phyloP scores from a whole-genome alignment of 176 grass and related monocot genomes.

The Poa pratensis region DNA sequence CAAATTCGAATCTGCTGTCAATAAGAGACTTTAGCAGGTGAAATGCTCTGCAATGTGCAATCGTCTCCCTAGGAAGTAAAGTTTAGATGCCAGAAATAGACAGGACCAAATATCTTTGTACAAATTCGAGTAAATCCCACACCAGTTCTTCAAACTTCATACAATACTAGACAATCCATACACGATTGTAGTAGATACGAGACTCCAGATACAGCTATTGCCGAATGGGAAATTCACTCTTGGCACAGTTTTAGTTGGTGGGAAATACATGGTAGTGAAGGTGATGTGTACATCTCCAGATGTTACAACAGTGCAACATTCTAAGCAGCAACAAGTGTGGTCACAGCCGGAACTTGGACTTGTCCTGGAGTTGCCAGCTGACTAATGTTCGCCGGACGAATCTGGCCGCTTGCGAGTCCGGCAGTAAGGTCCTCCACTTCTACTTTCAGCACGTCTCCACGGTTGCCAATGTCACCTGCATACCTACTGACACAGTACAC shows the following conservation, averaged over 20 bases:
- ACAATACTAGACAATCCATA: constrained; percentile 23
- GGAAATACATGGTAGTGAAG: constrained; percentile 4
- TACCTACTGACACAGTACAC: constrained; percentile 64
- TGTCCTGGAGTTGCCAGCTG: constrained; percentile 39
- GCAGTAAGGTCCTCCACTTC: constrained; percentile 57
- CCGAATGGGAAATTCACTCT: constrained; percentile 29
- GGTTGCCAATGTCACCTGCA: constrained; percentile 59
- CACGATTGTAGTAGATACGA: background rate
- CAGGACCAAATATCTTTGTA: background rate
- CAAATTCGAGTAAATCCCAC: background rate
- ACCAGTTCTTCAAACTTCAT: background rate
- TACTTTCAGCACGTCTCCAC: constrained; percentile 57
- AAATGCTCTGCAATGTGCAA: background rate
- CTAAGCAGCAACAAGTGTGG: constrained; percentile 35
- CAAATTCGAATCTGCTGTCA: no score
- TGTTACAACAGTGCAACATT: constrained; percentile 13
- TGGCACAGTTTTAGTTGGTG: constrained; percentile 17
- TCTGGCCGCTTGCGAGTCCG: constrained; percentile 42
- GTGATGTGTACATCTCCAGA: constrained; percentile 4
- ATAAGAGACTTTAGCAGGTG: background rate
- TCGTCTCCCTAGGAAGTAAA: background rate
- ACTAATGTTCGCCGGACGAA: constrained; percentile 47
- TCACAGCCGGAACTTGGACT: background rate
- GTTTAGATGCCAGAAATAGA: background rate
- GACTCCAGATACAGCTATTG: background rate